Conservation (phyloP, 169 alveolate genomes). For the Eimeria acervulina region DNA sequence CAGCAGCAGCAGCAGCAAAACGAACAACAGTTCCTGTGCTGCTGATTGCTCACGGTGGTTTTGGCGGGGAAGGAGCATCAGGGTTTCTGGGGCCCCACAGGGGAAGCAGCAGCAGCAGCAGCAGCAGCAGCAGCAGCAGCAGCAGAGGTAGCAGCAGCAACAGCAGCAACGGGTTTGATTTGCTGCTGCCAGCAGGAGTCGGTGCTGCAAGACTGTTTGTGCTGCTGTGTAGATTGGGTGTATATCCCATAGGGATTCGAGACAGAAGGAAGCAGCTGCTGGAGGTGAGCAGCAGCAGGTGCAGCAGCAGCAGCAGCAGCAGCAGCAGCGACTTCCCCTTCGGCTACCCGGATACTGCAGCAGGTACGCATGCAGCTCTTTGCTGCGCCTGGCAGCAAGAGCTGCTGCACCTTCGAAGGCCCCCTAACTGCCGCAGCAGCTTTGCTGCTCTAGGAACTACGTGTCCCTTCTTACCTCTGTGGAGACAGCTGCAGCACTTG, state of each 20-base stretch:
- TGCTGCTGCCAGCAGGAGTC: not conserved
- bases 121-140: conserved; percentile 36
- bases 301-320: not conserved
- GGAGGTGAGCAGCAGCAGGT: conserved; percentile 11
- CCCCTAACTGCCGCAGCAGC: conserved; percentile 58
- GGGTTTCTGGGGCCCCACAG: not conserved
- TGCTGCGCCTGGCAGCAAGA: conserved; percentile 73
- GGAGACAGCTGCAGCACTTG: not conserved
- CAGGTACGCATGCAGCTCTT: conserved; percentile 50
- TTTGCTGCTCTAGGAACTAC: conserved; percentile 14
- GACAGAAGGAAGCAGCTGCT: conserved; percentile 65
- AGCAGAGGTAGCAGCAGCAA: not conserved
- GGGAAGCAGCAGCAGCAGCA: conserved; percentile 20
- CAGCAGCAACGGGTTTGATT: not conserved
- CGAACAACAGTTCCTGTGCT: conserved; percentile 14
- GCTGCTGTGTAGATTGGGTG: conserved; percentile 69
- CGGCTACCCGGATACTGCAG: conserved; percentile 68
- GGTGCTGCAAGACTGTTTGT: conserved; percentile 66
- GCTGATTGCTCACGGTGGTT: not conserved
- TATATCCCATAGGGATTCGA: conserved; percentile 8
- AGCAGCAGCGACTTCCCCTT: no score
- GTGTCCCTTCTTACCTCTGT: conserved; percentile 65
- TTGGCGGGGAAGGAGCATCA: not conserved
- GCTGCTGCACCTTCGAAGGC: conserved; percentile 49
- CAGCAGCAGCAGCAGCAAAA: conserved; percentile 5